phyloP scores from a whole-genome alignment of 768 basidiomycete species.

The Neoboletus magnificus region DNA sequence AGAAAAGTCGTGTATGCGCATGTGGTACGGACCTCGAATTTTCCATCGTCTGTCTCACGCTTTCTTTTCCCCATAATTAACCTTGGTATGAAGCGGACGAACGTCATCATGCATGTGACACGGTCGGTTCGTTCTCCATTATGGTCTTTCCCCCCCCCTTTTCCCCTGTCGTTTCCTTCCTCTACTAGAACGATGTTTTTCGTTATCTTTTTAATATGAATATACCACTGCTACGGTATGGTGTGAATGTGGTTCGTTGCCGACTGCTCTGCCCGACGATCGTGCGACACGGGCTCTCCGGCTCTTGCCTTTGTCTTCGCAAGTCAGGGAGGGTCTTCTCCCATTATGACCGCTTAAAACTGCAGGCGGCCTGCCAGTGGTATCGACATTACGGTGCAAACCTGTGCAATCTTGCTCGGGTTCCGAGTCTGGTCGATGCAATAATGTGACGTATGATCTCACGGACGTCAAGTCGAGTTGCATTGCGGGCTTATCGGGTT shows the following conservation, averaged over 20 bases:
- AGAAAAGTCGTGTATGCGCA: slow-evolving; percentile 14
- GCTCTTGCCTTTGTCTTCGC: background rate
- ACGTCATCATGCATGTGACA: slow-evolving; percentile 23
- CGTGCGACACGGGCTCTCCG: no score
- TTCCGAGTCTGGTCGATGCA: background rate
- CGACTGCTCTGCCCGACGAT: background rate
- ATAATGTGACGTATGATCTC: no score
- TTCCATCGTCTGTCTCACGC: slow-evolving; percentile 19
- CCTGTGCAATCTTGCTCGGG: background rate
- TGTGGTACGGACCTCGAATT: slow-evolving; percentile 28
- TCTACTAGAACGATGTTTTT: slow-evolving; percentile 6
- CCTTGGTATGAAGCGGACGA: slow-evolving; percentile 21
- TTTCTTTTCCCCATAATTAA: slow-evolving; percentile 12
- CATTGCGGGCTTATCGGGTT: no score
- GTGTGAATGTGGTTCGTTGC: background rate
- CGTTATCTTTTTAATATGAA: slow-evolving; percentile 15
- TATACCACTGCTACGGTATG: slow-evolving; percentile 10
- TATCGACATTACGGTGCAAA: background rate
- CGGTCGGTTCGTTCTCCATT: slow-evolving; percentile 31
- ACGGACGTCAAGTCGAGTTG: no score
- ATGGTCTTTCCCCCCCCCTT: background rate
- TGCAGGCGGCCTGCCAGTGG: no score
- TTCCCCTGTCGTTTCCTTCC: background rate
- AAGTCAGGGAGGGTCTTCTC: background rate
- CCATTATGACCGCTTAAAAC: no score